phyloP scores from a whole-genome alignment of 495 filamentous ascomycete species.

The Trichocladium antarcticum region DNA sequence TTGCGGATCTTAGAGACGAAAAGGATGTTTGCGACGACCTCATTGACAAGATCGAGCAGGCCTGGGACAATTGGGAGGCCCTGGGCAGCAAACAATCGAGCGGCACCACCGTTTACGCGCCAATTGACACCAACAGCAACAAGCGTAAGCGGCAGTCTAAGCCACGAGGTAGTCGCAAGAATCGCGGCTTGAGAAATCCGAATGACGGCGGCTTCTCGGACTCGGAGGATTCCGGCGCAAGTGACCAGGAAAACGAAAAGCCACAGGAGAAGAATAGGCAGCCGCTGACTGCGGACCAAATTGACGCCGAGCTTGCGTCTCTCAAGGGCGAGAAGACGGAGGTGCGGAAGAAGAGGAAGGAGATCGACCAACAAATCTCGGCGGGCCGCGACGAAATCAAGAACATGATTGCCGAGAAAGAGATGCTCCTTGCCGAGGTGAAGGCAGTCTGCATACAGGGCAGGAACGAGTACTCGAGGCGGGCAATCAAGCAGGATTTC shows the following conservation, averaged over 20 bases:
- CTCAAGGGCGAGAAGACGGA: conserved; percentile 23
- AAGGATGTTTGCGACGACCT: conserved; percentile 15
- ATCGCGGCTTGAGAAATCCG: conserved; percentile 10
- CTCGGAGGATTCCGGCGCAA: conserved; percentile 12
- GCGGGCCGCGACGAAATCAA: conserved; percentile 7
- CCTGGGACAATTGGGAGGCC: conserved; percentile 37
- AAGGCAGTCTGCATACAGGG: conserved; percentile 45
- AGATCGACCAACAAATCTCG: conserved; percentile 7
- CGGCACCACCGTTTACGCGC: conserved; percentile 43
- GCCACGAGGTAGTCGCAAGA: conserved; percentile 16
- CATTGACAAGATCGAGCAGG: conserved; percentile 26
- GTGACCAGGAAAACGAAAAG: conserved; percentile 25
- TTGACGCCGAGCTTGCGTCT: conserved; percentile 16
- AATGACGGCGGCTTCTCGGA: conserved; percentile 14
- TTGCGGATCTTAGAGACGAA: conserved; percentile 28
- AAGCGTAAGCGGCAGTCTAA: conserved; percentile 23
- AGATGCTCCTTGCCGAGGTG: conserved; percentile 18
- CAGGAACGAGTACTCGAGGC: conserved; percentile 47
- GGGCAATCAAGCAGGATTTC: conserved; percentile 50
- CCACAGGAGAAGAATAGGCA: background rate
- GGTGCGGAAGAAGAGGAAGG: conserved; percentile 9
- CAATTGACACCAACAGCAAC: conserved; percentile 22
- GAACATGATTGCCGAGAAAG: conserved; percentile 18
- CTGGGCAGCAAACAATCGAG: conserved; percentile 33
- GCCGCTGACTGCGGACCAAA: conserved; percentile 14